Percentiles rank a stretch among this genome's conserved stretches.
phyloP scores from a whole-genome alignment of 2,329 filamentous ascomycete genomes.

The Pestalotiopsis sp. region DNA sequence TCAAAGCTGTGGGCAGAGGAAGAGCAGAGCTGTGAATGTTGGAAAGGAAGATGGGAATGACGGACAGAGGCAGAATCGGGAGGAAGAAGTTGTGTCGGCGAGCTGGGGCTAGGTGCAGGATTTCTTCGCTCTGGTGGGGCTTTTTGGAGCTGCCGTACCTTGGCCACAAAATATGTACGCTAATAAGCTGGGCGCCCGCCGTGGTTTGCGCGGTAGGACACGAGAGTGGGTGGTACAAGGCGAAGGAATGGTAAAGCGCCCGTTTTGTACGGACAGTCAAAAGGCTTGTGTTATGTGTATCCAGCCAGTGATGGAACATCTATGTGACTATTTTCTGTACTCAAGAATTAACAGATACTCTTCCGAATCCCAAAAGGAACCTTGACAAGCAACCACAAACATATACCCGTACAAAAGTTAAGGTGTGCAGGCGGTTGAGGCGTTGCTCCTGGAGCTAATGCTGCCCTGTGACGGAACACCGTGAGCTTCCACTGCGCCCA shows the following conservation, averaged over 20 bases:
- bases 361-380: no score
- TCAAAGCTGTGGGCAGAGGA: background rate
- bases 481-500: background rate
- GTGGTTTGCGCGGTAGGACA: background rate
- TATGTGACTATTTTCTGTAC: background rate
- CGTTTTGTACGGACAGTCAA: background rate
- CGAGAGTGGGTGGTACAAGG: background rate
- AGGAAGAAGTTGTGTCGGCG: background rate
- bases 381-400: no score
- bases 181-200: background rate
- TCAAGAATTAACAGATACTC: background rate
- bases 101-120: background rate
- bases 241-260: background rate
- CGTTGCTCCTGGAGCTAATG: background rate
- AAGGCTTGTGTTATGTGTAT: background rate
- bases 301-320: no score
- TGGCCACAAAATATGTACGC: background rate
- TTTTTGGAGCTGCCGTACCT: background rate
- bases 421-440: background rate
- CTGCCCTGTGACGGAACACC: background rate
- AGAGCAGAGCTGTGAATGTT: slow-evolving; percentile 3
- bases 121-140: slow-evolving; percentile 3
- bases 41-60: background rate
- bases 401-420: background rate
- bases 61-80: background rate